phyloP scores from a whole-genome alignment of 148 eudicot species.

The Talinum fruticosum region DNA sequence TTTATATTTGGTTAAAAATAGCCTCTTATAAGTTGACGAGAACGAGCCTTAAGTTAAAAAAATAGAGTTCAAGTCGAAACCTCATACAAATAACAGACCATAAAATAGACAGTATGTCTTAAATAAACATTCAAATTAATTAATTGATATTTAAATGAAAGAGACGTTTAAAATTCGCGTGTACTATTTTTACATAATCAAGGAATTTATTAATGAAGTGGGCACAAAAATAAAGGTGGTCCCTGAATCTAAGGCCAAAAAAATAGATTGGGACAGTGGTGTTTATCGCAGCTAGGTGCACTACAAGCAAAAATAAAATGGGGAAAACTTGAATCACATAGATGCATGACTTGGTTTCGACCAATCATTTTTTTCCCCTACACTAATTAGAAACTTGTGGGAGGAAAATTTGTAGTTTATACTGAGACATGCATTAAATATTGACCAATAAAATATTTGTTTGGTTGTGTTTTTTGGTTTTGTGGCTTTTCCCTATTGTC shows the following conservation, averaged over 20 bases:
- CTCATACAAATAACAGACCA: too few species aligned
- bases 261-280: neutral
- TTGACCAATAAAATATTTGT: neutral
- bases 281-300: neutral
- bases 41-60: too few species aligned
- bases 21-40: too few species aligned
- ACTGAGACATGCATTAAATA: neutral
- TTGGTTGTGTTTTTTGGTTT: neutral
- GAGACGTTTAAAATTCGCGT: too few species aligned
- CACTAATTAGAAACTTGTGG: neutral
- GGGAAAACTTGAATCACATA: neutral
- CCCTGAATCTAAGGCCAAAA: neutral
- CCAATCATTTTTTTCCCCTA: neutral
- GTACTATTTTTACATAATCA: too few species aligned
- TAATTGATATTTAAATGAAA: too few species aligned
- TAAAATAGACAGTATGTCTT: too few species aligned
- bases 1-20: too few species aligned
- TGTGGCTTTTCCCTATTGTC: neutral
- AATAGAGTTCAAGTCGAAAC: too few species aligned
- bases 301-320: neutral
- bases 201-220: neutral
- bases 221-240: neutral
- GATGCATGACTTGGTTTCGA: neutral
- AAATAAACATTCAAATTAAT: too few species aligned
- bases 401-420: neutral